Base-by-base conservation (phyloP, 2,329 filamentous ascomycete genomes). In the Escovopsis weberi region DNA sequence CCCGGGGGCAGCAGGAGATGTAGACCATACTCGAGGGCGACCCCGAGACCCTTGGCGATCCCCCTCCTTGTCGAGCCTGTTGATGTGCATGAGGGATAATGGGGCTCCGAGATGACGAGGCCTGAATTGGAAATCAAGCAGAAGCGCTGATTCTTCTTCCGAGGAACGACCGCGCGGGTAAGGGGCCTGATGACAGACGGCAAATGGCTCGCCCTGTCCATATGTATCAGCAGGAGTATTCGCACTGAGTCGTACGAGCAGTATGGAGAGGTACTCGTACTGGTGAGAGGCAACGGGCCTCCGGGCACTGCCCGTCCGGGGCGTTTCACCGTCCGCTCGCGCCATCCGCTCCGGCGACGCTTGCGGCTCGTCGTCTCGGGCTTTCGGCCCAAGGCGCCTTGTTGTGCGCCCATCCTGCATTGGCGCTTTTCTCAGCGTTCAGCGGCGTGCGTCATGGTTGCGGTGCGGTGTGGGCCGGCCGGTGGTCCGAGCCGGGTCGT, bases 11-110 rank as follows among this genome's bases (percentile, higher is more conserved):
- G 15, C 15, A 12, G 11, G 12, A 33, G 12, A 37, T 37, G 45
- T 46, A 46, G 39, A 33, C 12, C 32, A 23, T 46, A 46, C 45
- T 32, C 28, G 28, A 32, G 28, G 28, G 8, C 28, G 23, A 23
- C 23, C 23, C 23, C 23, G 23, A 23, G 23, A 23, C 3, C 23
- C 23, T 23, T 23, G 23, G 23, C 23, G 23, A 23, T 23, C 23
- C 23, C 23, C 23, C 23, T 23, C 23, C 23, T 23, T 23, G 23
- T 23, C 28, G 37, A 28, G 9, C 4, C 30, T 34, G 33, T 34
- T 15, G 15, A 34, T 37, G 11, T 10, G n/a, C 9, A 23, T 23
- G 19, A 23, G 34, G 34, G 34, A 37, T 11, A 32, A 32, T 9
- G 28, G 28, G 28, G 28, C 28, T 11, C 28, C 28, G 28, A 32